Percentiles rank a stretch among this genome's conserved stretches.
Conservation (phyloP, 2,329 filamentous ascomycete genomes). For the Calonectria hongkongensis region DNA sequence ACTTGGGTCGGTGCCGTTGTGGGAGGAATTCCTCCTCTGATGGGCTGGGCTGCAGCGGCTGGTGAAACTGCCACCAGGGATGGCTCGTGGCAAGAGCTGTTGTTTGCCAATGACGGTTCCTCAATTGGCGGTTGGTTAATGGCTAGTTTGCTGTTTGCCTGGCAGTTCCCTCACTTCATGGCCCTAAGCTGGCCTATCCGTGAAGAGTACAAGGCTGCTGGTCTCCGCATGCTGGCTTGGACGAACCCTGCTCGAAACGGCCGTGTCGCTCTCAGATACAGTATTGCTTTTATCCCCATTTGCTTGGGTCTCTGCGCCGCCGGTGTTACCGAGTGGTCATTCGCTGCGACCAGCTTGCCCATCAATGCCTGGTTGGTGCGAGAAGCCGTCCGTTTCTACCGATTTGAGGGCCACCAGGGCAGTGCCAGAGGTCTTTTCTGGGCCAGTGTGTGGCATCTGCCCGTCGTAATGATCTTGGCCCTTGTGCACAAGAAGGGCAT, state of each 20-base stretch:
- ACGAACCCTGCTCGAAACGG: slow-evolving; percentile 89
- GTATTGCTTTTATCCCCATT: slow-evolving; percentile 88
- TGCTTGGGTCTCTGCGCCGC: slow-evolving; percentile 86
- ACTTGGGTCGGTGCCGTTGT: slow-evolving; percentile 97
- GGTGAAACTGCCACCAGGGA: slow-evolving; percentile 87
- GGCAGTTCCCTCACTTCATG: slow-evolving; percentile 99
- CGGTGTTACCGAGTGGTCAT: slow-evolving; percentile 90
- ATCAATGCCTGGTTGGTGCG: slow-evolving; percentile 91
- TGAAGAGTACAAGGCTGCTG: slow-evolving; percentile 87
- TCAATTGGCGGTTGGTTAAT: slow-evolving; percentile 90
- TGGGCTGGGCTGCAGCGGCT: slow-evolving; percentile 98
- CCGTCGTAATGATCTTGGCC: slow-evolving; percentile 90
- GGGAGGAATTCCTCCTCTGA: slow-evolving; percentile 93
- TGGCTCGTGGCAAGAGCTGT: slow-evolving; percentile 85
- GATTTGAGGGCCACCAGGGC: slow-evolving; percentile 83
- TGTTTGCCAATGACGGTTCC: slow-evolving; percentile 78
- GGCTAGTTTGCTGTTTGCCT: slow-evolving; percentile 89
- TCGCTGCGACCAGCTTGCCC: slow-evolving; percentile 85
- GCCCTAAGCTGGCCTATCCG: slow-evolving; percentile 91
- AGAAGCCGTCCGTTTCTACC: slow-evolving; percentile 89
- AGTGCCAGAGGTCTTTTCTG: slow-evolving; percentile 92
- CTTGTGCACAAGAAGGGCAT: slow-evolving; percentile 95
- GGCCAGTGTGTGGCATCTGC: slow-evolving; percentile 98
- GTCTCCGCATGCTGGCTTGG: slow-evolving; percentile 86
- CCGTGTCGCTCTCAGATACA: slow-evolving; percentile 91